Conservation (phyloP, 306 rosid genomes). For the Vicia villosa region DNA sequence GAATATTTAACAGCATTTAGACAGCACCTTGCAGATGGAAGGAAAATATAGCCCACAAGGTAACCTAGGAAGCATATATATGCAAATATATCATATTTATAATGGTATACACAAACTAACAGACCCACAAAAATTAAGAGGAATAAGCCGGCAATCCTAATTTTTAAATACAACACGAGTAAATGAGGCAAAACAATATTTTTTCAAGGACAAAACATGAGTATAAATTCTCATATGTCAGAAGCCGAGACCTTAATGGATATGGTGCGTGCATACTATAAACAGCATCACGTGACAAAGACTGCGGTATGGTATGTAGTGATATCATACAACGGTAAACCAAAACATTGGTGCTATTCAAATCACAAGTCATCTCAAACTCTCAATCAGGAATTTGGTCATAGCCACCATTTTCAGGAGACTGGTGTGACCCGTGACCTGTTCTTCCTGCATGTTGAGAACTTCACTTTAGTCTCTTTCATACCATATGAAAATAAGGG, state of each 20-base stretch:
- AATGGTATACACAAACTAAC: constrained; percentile 37
- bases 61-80: constrained; percentile 37
- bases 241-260: constrained; percentile 52
- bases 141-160: constrained; percentile 42
- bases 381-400: constrained; percentile 72
- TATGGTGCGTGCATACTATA: constrained; percentile 63
- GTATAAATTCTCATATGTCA: constrained; percentile 42
- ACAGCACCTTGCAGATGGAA: constrained; percentile 22
- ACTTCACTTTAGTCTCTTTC: constrained; percentile 29
- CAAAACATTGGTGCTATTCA: constrained; percentile 37
- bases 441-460: constrained; percentile 59
- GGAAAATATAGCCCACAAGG: constrained; percentile 30
- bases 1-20: constrained; percentile 24
- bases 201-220: constrained; percentile 40
- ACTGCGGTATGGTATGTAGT: constrained; percentile 48
- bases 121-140: constrained; percentile 39
- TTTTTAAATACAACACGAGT: constrained; percentile 41
- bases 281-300: constrained; percentile 51
- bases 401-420: constrained; percentile 89
- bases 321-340: constrained; percentile 73
- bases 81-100: constrained; percentile 35
- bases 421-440: constrained; percentile 67
- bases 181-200: constrained; percentile 35
- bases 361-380: constrained; percentile 26
- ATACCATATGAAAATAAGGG: neutral